Evolutionary conservation across 495 filamentous ascomycete genomes (phyloP), one percentile per base, ranked within the genome.

Genomic region (Echria macrotheca): DNA sequence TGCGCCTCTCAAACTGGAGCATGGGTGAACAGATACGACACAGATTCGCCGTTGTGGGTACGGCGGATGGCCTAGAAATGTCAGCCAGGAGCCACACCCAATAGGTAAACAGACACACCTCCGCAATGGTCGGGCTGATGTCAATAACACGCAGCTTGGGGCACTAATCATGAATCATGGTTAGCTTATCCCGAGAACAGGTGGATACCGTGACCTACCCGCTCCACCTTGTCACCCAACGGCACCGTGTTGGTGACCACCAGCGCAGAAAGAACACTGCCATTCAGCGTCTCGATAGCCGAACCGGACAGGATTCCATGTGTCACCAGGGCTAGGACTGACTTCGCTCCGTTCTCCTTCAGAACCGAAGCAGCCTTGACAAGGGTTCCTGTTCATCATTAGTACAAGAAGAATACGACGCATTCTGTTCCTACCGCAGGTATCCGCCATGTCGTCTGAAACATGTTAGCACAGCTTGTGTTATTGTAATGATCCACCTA

Each of bases 161-260:
- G 62, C 93, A 97, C 52, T 64, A 22, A 10, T 15, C n/a, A 15
- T 9, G 11, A 22, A 10, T 15, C n/a, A 15, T 9, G 11, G 18
- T 18, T 15, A 32, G 24, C 37, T 45, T 29, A 40, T 19, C 11
- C 49, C 23, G 5, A 0, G 17, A 8, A 6, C 10, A 28, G 28
- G 18, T 3, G 9, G 9, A 24, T 18, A 5, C 5, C 0, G 35
- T 2, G 44, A 60, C 59, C 38, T 42, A 65, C 62, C 10, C 70
- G 63, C 12, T 72, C 57, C 8, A 67, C 57, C 77, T 94, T 96
- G 59, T 86, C 86, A 44, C 77, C 77, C 48, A 95, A 81, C 31
- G 91, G 91, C 22, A 97, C 89, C n/a, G 91, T 98, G 69, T 98
- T 98, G 24, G 94, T 97, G 43, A 96, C 91, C 11, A 97, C 89